Conservation (phyloP, 768 basidiomycete species). For the Pulveroboletus ravenelii region DNA sequence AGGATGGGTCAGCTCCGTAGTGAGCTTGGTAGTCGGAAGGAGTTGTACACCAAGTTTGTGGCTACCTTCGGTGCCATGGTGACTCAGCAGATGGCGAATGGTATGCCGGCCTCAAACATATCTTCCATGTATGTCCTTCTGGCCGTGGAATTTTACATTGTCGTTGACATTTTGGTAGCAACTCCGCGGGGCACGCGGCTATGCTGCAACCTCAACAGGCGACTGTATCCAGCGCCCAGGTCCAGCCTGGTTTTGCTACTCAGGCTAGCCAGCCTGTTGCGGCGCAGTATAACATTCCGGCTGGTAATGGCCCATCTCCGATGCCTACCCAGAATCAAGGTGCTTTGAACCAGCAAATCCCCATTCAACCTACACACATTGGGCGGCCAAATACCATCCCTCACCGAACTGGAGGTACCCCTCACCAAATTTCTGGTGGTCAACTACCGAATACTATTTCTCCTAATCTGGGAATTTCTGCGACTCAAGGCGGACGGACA, state of each 20-base stretch:
- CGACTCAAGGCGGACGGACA: conserved; percentile 20
- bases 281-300: conserved; percentile 19
- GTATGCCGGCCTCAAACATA: conserved; percentile 21
- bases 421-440: conserved; percentile 32
- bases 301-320: conserved; percentile 14
- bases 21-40: conserved; percentile 34
- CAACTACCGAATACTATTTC: conserved; percentile 32
- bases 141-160: background rate
- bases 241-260: conserved; percentile 19
- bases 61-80: conserved; percentile 23
- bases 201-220: conserved; percentile 19
- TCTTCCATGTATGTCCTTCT: conserved; percentile 32
- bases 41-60: conserved; percentile 36
- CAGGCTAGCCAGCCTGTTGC: conserved; percentile 13
- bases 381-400: conserved; percentile 30
- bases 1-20: conserved; percentile 14
- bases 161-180: conserved; percentile 17
- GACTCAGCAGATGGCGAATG: conserved; percentile 24
- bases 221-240: conserved; percentile 10
- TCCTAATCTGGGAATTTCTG: conserved; percentile 30
- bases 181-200: conserved; percentile 12
- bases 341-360: conserved; percentile 26
- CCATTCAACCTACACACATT: conserved; percentile 30
- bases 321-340: conserved; percentile 19
- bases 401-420: conserved; percentile 36